Evolutionary conservation across 495 filamentous ascomycete genomes (phyloP).

Genomic region (Aspergillus taichungensis): DNA sequence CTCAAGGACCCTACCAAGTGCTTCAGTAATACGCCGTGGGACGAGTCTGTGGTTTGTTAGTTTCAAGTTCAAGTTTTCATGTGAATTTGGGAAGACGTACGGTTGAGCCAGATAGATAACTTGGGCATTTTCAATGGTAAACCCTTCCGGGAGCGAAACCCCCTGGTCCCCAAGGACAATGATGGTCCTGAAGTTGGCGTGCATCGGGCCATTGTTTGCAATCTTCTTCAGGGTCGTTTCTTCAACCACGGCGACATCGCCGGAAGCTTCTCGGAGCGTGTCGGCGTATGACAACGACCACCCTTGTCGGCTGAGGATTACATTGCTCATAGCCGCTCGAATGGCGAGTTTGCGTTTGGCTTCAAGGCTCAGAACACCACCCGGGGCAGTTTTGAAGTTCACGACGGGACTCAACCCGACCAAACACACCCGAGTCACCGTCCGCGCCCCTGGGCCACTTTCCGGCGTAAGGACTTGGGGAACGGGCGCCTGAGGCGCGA

Average conservation of each 20-base stretch:
- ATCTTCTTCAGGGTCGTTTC: conserved; percentile 13
- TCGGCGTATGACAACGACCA: conserved; percentile 27
- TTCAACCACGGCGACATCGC: conserved; percentile 26
- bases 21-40: conserved; percentile 22
- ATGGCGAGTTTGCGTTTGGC: conserved; percentile 27
- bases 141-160: neutral
- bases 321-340: conserved; percentile 22
- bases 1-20: conserved; percentile 13
- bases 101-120: conserved; percentile 24
- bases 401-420: conserved; percentile 25
- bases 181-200: conserved; percentile 15
- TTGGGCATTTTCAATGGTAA: conserved; percentile 7
- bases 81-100: conserved; percentile 9
- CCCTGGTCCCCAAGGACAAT: conserved; percentile 22
- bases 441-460: neutral
- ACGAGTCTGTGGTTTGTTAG: conserved; percentile 21
- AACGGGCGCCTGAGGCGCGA: neutral
- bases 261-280: conserved; percentile 13
- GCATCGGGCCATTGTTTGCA: conserved; percentile 2
- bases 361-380: conserved; percentile 18
- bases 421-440: conserved; percentile 14
- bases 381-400: conserved; percentile 17
- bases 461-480: neutral
- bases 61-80: neutral
- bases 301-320: conserved; percentile 18